Conservation (phyloP, 2,329 filamentous ascomycete genomes). For the Camillea tinctor region DNA sequence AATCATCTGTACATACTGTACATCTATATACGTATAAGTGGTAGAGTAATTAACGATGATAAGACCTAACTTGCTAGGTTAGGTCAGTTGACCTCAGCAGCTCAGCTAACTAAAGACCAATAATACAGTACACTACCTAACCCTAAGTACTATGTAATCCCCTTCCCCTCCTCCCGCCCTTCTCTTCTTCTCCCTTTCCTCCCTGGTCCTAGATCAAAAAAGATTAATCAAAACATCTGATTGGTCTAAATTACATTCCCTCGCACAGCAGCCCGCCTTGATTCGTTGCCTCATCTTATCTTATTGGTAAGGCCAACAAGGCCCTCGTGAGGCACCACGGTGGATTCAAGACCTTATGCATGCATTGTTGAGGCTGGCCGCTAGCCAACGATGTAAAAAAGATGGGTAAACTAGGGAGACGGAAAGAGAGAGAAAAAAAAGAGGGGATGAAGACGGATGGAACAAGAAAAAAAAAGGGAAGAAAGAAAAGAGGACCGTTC, state of each 20-base stretch:
- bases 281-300: conserved; percentile 24
- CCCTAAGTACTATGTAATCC: too few relatives aligned
- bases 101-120: background rate
- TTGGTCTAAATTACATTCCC: conserved; percentile 11
- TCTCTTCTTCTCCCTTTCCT: background rate
- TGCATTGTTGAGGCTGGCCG: background rate
- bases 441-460: too few relatives aligned
- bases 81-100: too few relatives aligned
- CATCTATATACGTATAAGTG: too few relatives aligned
- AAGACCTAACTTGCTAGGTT: too few relatives aligned
- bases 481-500: too few relatives aligned
- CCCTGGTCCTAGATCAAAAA: conserved; percentile 8
- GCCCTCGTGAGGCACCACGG: conserved; percentile 15
- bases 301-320: conserved; percentile 17
- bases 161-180: too few relatives aligned
- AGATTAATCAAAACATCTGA: conserved; percentile 4
- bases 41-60: background rate
- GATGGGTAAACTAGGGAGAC: too few relatives aligned
- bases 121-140: background rate
- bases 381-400: background rate
- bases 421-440: background rate
- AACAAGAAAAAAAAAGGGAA: too few relatives aligned
- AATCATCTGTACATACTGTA: too few relatives aligned
- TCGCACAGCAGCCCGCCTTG: conserved; percentile 12
- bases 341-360: background rate